These are phyloP conservation scores for Atalantia buxifolia DNA, from an alignment of 345 rosid genomes.

Conservation along the genomic window DNA sequence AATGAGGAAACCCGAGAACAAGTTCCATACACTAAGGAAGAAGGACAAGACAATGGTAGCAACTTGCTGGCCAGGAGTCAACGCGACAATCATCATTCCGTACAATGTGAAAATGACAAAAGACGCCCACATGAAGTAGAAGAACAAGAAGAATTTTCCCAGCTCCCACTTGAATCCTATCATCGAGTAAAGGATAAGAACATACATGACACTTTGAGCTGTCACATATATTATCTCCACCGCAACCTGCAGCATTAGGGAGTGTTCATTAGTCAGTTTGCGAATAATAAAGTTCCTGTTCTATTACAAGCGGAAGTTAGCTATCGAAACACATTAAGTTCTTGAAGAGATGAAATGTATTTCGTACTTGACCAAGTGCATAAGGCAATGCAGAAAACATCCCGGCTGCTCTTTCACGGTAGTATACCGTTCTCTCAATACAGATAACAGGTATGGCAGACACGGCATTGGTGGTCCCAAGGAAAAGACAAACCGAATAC, in stretches of 20 bases:
- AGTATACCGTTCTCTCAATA: constrained; percentile 57
- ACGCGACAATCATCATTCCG: constrained; percentile 77
- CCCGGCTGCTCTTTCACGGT: constrained; percentile 59
- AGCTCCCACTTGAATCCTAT: constrained; percentile 65
- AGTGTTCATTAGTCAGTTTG: background rate
- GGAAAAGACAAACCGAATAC: constrained; percentile 40
- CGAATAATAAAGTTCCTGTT: background rate
- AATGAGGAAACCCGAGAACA: constrained; percentile 78
- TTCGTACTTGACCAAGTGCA: constrained; percentile 54
- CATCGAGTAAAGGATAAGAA: constrained; percentile 65
- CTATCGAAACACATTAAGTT: background rate
- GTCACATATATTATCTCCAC: constrained; percentile 57
- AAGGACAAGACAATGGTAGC: constrained; percentile 72
- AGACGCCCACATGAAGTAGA: constrained; percentile 53
- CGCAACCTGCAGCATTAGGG: constrained; percentile 47
- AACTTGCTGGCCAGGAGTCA: constrained; percentile 70
- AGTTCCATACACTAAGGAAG: constrained; percentile 84
- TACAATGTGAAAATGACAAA: constrained; percentile 70
- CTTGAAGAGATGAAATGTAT: background rate
- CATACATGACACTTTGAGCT: constrained; percentile 48
- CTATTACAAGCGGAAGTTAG: background rate
- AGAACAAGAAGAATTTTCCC: constrained; percentile 54
- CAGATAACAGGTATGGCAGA: constrained; percentile 49
- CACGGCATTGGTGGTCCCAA: constrained; percentile 46
- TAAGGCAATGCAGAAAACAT: constrained; percentile 61